Evolutionary conservation across 2,329 filamentous ascomycete genomes (phyloP).

Genomic region (Colletotrichum lupini): DNA sequence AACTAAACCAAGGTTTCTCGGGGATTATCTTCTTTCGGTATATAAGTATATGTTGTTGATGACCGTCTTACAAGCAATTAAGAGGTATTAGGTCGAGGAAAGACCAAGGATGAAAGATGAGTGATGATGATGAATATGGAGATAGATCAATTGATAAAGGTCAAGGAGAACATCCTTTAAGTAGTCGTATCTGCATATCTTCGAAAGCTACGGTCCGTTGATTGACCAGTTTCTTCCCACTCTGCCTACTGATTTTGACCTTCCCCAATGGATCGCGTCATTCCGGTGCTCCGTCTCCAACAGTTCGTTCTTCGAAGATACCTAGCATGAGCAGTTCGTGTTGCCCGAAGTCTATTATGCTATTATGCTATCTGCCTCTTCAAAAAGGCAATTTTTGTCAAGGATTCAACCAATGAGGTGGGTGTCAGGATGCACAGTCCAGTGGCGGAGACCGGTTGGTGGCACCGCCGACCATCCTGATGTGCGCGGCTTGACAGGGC

Average conservation of each 20-base stretch:
- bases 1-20: not conserved
- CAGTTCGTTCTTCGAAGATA: conserved; percentile 10
- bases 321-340: not conserved
- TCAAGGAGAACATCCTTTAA: not conserved
- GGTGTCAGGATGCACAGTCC: not conserved
- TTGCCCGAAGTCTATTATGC: conserved; percentile 21
- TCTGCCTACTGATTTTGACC: not conserved
- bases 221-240: not conserved
- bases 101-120: not conserved
- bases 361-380: conserved; percentile 20
- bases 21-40: not conserved
- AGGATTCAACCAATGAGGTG: not conserved
- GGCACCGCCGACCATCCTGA: conserved; percentile 12
- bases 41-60: not conserved
- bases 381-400: not conserved
- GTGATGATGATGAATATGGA: not conserved
- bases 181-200: not conserved
- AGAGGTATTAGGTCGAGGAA: not conserved
- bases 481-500: not conserved
- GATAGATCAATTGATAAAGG: not conserved
- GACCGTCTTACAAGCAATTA: not conserved
- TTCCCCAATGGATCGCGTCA: not conserved
- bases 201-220: not conserved
- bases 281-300: conserved; percentile 11
- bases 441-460: not conserved